Evolutionary conservation across 495 filamentous ascomycete genomes (phyloP).

Genomic region (Parmelia sp.): DNA sequence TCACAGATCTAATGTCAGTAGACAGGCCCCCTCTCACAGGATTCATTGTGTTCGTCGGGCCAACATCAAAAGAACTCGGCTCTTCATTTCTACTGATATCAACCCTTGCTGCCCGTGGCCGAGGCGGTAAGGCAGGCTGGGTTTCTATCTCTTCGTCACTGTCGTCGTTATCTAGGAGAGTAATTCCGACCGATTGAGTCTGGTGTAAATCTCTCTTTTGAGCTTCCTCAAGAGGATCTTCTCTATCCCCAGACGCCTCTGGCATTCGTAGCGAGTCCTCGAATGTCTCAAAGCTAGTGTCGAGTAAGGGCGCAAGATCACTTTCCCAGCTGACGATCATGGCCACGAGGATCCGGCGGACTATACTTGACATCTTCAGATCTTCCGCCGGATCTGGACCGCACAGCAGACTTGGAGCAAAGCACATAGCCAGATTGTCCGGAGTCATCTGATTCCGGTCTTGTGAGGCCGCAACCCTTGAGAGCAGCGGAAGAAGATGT

Average conservation of each 20-base stretch:
- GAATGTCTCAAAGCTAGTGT: slow-evolving; percentile 10
- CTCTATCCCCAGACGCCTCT: slow-evolving; percentile 21
- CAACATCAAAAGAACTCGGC: neutral
- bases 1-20: neutral
- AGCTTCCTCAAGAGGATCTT: slow-evolving; percentile 25
- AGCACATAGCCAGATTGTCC: slow-evolving; percentile 46
- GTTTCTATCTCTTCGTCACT: slow-evolving; percentile 14
- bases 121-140: slow-evolving; percentile 23
- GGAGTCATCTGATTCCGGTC: slow-evolving; percentile 48
- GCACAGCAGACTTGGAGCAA: slow-evolving; percentile 34
- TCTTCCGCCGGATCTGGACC: slow-evolving; percentile 28
- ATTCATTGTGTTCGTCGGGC: neutral
- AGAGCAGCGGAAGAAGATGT: slow-evolving; percentile 48
- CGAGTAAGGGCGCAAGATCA: slow-evolving; percentile 20
- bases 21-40: neutral
- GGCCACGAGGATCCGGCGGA: slow-evolving; percentile 29
- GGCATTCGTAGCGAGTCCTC: slow-evolving; percentile 22
- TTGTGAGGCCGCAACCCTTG: slow-evolving; percentile 37
- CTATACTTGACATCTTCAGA: slow-evolving; percentile 31
- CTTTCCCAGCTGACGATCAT: slow-evolving; percentile 24
- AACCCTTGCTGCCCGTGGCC: slow-evolving; percentile 12
- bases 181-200: slow-evolving; percentile 23
- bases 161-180: slow-evolving; percentile 24
- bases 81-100: neutral
- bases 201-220: slow-evolving; percentile 4